Percentiles rank a stretch among this genome's conserved stretches.
Evolutionary conservation across 106 monocot species (phyloP).

Genomic region (Dioscorea dumetorum): DNA sequence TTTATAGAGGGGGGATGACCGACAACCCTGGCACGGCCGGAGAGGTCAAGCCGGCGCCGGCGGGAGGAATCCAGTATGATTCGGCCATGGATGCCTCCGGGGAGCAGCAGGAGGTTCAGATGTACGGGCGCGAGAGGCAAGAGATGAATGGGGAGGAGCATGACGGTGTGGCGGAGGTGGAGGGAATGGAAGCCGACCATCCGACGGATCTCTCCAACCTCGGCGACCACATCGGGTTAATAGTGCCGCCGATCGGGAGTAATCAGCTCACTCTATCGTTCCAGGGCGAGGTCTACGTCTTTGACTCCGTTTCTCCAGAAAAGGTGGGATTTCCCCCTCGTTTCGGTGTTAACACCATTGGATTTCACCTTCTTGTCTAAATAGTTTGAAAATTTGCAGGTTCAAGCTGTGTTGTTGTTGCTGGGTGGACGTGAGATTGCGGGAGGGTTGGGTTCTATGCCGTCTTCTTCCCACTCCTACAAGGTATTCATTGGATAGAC

Average conservation of each 20-base stretch:
- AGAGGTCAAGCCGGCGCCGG: neutral
- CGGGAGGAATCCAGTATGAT: neutral
- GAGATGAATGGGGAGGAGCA: neutral
- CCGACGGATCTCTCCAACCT: neutral
- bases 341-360: neutral
- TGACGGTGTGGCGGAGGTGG: neutral
- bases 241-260: conserved; percentile 7
- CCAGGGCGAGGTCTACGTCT: conserved; percentile 91
- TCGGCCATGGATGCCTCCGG: neutral
- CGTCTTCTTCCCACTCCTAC: conserved; percentile 53
- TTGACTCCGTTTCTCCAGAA: conserved; percentile 94
- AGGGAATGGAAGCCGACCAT: neutral
- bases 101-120: neutral
- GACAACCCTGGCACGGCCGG: neutral
- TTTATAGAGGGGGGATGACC: neutral
- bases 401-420: conserved; percentile 87
- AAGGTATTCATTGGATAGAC: conserved; percentile 14
- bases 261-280: conserved; percentile 92
- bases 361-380: neutral
- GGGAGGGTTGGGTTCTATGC: conserved; percentile 19
- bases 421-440: conserved; percentile 78
- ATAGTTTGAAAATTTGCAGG: conserved; percentile 16
- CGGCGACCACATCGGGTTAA: neutral
- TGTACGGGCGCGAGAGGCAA: neutral
- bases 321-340: conserved; percentile 40